Base-by-base conservation (phyloP, 805 yeast species). In the Ogataea pilisensis region DNA sequence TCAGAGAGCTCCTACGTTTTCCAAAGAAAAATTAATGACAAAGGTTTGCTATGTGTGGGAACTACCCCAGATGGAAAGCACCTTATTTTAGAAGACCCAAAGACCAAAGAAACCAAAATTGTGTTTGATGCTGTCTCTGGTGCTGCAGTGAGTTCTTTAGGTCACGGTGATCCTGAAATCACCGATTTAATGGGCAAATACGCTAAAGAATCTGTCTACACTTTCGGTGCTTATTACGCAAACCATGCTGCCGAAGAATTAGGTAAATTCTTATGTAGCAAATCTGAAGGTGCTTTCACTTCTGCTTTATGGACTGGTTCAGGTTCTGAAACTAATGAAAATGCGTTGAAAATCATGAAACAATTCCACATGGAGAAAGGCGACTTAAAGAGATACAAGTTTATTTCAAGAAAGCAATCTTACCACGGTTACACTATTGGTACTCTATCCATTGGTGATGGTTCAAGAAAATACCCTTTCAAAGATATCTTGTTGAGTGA, bases 311-410 rank as follows among this genome's bases (percentile, higher is more conserved):
- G 83, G 44, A 72, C 78, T 45, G 80, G 80, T 52, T 76, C 85
- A 3, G 93, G 93, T 40, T 71, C 87, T 16, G 89, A 82, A 60
- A 84, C 89, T 35, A 83, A 82, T 54, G 90, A 82, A 57, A 87
- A 86, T 24, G 88, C 88, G 8, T 57, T 83, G 53, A 83, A 82
- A 60, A 81, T 83, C 60, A 85, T 85, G 32, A 61, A 64, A 47
- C 75, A 70, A 51, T 70, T 71, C 55, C 67, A 61, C 50, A 50
- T 61, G 37, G 76, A 72, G 53, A 61, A 60, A 30, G 70, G 70
- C 30, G 66, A 65, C 45, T 55, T 62, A 21, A 55, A 61, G 36
- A 66, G 73, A 50, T 46, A 51, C 50, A 65, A 71, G 46, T 61
- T 69, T 39, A 69, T 73, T 39, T 60, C 72, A 11, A 65, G 78